Evolutionary conservation across 1,139 yeast species (phyloP).

Genomic region (Yamadazyma taylorii): DNA sequence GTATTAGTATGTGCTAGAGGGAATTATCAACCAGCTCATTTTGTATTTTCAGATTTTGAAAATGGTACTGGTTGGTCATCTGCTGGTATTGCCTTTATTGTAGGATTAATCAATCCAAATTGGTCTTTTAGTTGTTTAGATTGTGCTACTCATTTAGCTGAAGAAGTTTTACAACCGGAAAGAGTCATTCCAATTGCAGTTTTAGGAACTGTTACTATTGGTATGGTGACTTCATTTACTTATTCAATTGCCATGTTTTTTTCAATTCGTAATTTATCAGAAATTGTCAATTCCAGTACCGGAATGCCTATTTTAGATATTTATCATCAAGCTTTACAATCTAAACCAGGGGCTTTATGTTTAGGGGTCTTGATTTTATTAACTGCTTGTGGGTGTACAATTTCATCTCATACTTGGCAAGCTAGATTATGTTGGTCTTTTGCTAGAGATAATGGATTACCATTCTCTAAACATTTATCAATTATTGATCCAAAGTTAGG

Average conservation of each 20-base stretch:
- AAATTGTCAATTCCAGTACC: constrained; percentile 45
- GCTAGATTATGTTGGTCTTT: constrained; percentile 78
- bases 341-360: constrained; percentile 57
- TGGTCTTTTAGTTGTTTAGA: constrained; percentile 73
- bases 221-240: constrained; percentile 59
- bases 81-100: constrained; percentile 61
- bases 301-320: constrained; percentile 67
- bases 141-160: constrained; percentile 71
- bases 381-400: constrained; percentile 70
- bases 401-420: constrained; percentile 75
- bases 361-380: constrained; percentile 57
- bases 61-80: constrained; percentile 69
- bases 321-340: constrained; percentile 56
- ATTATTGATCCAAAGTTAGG: constrained; percentile 30
- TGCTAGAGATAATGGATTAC: constrained; percentile 59
- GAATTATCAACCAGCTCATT: constrained; percentile 52
- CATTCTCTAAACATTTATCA: constrained; percentile 36
- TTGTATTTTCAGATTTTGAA: constrained; percentile 61
- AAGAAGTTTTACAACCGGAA: constrained; percentile 61
- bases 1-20: constrained; percentile 50
- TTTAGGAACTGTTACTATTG: constrained; percentile 64
- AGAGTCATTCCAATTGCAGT: constrained; percentile 63
- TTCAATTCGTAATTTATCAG: constrained; percentile 52
- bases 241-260: constrained; percentile 65
- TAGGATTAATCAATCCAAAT: constrained; percentile 66